Evolutionary conservation across 2,329 filamentous ascomycete species (phyloP), one percentile per base, ranked within the genome.

Genomic region (Botryotinia globosa): DNA sequence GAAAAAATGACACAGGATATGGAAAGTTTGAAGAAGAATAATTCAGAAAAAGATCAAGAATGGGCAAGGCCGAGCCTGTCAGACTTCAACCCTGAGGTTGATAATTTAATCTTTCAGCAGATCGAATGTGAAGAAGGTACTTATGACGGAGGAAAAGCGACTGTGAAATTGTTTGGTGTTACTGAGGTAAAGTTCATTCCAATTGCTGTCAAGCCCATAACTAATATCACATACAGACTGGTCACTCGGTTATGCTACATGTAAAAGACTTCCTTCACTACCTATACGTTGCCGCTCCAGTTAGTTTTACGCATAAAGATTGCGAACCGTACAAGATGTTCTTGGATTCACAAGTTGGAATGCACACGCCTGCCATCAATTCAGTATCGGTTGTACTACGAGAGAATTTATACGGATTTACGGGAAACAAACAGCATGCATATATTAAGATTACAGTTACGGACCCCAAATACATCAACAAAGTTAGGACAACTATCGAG

Each of bases 1-100:
- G 95, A 98, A 86, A 97, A 97, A 85, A 88, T 99, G 82, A 96
- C 94, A 74, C 95, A 98, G 82, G 94, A 98, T 80, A 94, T 98
- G 74, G 91, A 89, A 37, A 92, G 91, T 32, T 85, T 97, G 77
- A 97, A 94, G 85, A 87, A 93, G 79, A 93, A 88, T 82, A 98
- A 97, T 82, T 87, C 92, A 3, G 96, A 99, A 81, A 97, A 91
- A 81, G 95, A 98, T 81, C 96, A 99, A 82, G 88, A 93, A 80
- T 99, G 96, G 97, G 90, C 91, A 64, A 85, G 91, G 70, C 91
- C 91, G 25, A 82, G 83, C 44, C 81, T 93, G 44, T 84, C 84
- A 34, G 84, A 86, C 77, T 92, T 92, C 79, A 84, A 91, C 74
- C 86, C 90, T 14, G 81, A 87, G 69, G 89, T 83, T 51, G 89